phyloP scores from a whole-genome alignment of 2,329 filamentous ascomycete genomes.

The Bipolaris oryzae region DNA sequence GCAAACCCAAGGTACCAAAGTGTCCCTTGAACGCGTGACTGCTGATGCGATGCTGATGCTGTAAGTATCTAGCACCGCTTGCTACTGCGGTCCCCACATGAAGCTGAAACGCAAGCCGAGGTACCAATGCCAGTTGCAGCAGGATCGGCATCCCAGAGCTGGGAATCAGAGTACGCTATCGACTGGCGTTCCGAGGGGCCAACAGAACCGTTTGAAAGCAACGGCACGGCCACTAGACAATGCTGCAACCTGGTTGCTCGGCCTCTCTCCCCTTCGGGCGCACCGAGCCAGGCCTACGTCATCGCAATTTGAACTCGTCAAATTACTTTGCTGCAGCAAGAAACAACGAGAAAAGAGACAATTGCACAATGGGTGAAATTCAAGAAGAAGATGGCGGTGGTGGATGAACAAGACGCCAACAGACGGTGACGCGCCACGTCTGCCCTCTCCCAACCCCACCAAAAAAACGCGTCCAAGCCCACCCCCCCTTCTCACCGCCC shows the following conservation, averaged over 20 bases:
- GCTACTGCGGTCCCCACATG: neutral
- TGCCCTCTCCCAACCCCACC: slow-evolving; percentile 7
- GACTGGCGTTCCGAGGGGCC: neutral
- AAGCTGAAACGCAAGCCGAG: neutral
- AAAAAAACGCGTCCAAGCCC: slow-evolving; percentile 8
- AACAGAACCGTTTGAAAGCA: neutral
- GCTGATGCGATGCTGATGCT: neutral
- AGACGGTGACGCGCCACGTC: slow-evolving; percentile 9
- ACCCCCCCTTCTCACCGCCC: slow-evolving; percentile 20
- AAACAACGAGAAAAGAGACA: too few species aligned
- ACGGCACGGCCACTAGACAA: neutral
- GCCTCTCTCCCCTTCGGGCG: neutral
- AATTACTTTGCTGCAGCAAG: too few species aligned
- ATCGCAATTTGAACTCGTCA: neutral
- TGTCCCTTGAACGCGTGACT: neutral
- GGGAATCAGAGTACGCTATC: neutral
- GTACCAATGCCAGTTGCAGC: neutral
- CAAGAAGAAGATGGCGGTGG: too few species aligned
- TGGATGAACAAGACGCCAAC: too few species aligned
- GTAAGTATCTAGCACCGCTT: neutral
- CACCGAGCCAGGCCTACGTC: neutral
- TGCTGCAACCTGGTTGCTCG: neutral
- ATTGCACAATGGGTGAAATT: too few species aligned
- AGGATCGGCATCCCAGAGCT: neutral
- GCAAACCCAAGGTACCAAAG: neutral